Base-by-base conservation (phyloP, 345 rosid genomes). In the Eucalyptus polyanthemos region DNA sequence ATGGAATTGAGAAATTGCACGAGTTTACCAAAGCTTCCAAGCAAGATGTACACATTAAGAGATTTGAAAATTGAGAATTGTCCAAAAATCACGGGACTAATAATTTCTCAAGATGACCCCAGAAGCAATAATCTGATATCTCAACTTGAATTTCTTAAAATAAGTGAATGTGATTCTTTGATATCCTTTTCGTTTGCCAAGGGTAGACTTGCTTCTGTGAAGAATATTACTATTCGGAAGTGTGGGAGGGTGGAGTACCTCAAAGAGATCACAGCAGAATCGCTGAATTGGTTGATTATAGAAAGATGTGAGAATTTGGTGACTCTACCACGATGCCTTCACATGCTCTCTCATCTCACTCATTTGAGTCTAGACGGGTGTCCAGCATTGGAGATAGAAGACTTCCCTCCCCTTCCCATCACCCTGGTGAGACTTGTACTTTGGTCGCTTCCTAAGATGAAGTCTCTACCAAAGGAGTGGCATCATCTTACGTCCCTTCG, bases 311-410 rank as follows among this genome's bases (percentile, higher is more conserved):
- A 49, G 51, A 14, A 50, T 50, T 50, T 50, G 53, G 3, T 6
- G 3, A 50, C 19, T 14, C 19, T 50, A 50, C 19, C 53, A 2
- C 53, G 0, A 5, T 50, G 53, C 1, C 19, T 50, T 15, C 53
- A 3, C 19, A 50, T 0, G 1, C 53, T 50, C 3, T 15, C 17
- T 3, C 7, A 14, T 6, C 19, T 50, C 19, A 50, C 17, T 50
- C 1, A 1, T 15, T 50, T 14, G 3, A 6, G 0, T 0, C 0
- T 50, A 50, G 0, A 5, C 0, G 0, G 0, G 1, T 14, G 3
- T 14, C 53, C 6, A 50, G 7, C 53, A 50, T 6, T 50, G 53
- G 53, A 50, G 53, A 50, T 50, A 16, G 53, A 50, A 8, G 19
- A 50, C 53, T 15, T 50, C 8, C 19, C 53, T 50, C 19, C 19